These are phyloP conservation scores for Urtica urens DNA, from an alignment of 306 rosid species.

Conservation along the genomic window DNA sequence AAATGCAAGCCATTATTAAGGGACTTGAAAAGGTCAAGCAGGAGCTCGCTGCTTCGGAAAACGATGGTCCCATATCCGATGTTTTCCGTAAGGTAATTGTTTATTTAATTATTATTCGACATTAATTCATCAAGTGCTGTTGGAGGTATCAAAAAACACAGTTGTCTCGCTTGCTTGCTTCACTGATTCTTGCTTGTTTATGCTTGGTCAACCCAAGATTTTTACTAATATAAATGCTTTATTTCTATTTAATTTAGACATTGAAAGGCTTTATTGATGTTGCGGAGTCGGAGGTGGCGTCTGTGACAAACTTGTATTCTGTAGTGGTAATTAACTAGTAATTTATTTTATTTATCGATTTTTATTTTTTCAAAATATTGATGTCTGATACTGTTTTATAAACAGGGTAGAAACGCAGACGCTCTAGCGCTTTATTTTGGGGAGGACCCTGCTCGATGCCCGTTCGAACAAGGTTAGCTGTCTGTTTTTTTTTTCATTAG, in stretches of 20 bases:
- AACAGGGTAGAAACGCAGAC: slow-evolving; percentile 96
- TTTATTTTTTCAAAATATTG: no score
- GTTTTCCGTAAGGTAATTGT: slow-evolving; percentile 54
- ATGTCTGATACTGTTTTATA: slow-evolving; percentile 14
- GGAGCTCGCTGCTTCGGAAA: slow-evolving; percentile 78
- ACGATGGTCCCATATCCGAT: slow-evolving; percentile 83
- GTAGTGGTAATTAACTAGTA: slow-evolving; percentile 55
- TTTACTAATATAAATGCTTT: not conserved
- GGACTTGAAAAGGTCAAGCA: slow-evolving; percentile 88
- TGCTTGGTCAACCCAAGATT: slow-evolving; percentile 12
- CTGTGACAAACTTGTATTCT: slow-evolving; percentile 64
- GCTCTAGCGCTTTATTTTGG: slow-evolving; percentile 82
- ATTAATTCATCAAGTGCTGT: not conserved
- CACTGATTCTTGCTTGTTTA: not conserved
- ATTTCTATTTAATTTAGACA: slow-evolving; percentile 39
- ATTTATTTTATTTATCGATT: slow-evolving; percentile 3
- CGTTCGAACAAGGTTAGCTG: slow-evolving; percentile 77
- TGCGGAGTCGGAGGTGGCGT: slow-evolving; percentile 72
- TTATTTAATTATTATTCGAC: no score
- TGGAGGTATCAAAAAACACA: not conserved
- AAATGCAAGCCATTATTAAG: slow-evolving; percentile 89
- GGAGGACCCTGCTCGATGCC: slow-evolving; percentile 87
- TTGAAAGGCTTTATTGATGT: slow-evolving; percentile 56
- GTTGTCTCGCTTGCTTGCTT: not conserved
- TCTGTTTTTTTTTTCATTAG: no score